These are phyloP conservation scores for Brassica cretica DNA, from an alignment of 345 rosid species.

Conservation along the genomic window DNA sequence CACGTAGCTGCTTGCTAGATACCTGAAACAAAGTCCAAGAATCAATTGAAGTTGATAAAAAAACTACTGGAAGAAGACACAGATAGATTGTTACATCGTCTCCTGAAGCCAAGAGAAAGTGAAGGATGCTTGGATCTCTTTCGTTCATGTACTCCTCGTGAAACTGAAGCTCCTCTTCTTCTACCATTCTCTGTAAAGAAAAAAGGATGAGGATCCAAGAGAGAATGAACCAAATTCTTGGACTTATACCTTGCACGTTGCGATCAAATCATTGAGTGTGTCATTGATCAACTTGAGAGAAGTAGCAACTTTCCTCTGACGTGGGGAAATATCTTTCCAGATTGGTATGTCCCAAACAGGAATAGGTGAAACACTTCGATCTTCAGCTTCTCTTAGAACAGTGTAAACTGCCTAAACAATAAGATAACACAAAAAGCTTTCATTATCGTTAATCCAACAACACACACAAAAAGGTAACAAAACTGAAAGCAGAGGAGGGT, in stretches of 20 bases:
- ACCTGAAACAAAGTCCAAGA: constrained; percentile 51
- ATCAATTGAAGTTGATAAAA: background rate
- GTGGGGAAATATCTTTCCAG: constrained; percentile 91
- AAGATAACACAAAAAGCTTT: constrained; percentile 13
- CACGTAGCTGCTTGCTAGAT: constrained; percentile 94
- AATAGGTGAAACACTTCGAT: constrained; percentile 89
- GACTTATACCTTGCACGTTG: constrained; percentile 76
- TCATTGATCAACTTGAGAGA: constrained; percentile 83
- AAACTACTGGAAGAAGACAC: constrained; percentile 5
- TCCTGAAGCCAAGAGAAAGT: constrained; percentile 87
- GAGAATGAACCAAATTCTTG: background rate
- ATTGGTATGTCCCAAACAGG: constrained; percentile 93
- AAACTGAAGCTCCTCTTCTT: constrained; percentile 90
- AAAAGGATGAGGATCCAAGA: constrained; percentile 1
- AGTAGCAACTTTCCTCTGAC: constrained; percentile 69
- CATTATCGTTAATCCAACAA: background rate
- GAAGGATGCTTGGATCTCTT: constrained; percentile 97
- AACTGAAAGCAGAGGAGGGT: background rate
- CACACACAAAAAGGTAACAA: background rate
- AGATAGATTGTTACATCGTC: constrained; percentile 61
- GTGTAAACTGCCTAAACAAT: constrained; percentile 83
- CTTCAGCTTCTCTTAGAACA: constrained; percentile 92
- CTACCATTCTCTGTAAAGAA: constrained; percentile 75
- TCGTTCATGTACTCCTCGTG: constrained; percentile 91
- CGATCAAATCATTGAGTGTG: constrained; percentile 70